Evolutionary conservation across 1,284 basidiomycete species (phyloP), one percentile per base, ranked within the genome.

Genomic region (Leccinum cinnamomeum): DNA sequence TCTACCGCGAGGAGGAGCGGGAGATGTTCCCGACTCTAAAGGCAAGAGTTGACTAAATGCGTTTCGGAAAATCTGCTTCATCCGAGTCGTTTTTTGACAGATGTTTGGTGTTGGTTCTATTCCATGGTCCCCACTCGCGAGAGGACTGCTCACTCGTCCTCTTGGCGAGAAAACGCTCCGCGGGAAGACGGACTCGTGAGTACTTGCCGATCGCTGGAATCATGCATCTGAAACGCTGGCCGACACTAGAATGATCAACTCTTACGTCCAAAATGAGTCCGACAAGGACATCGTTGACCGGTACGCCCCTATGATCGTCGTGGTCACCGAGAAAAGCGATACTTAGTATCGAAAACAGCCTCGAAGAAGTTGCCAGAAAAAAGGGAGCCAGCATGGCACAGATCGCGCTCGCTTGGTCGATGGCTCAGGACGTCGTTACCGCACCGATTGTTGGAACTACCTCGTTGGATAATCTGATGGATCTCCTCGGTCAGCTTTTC

Each of bases 1-100:
- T 78, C 16, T 84, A 84, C 63, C 77, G 83, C 53, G 82, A 84
- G 65, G 82, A 83, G 64, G 81, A 82, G 65, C 72, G 81, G 10
- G 82, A 84, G 72, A 83, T 84, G 81, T 78, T 80, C 62, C 81
- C 82, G 2, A 74, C 74, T 6, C 63, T 75, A n/a, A 61, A 63
- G 53, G 64, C 62, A n/a, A 6, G 57, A 7, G 3, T 10, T 48
- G 12, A 56, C 53, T 25, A 51, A 67, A 54, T 46, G 44, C 18
- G 18, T 10, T 1, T 46, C 18, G 18, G 44, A 46, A 44, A 11
- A 18, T 46, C 0, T 46, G 10, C 44, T 46, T 46, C 44, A 46
- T 18, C 18, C 39, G 4, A 46, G 74, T 76, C 25, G 5, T 48
- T 70, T 73, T 75, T 7, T 50, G 73, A 80, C 33, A 69, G 65